These are phyloP conservation scores for Ophiostoma ips DNA, from an alignment of 2,329 filamentous ascomycete species.

Conservation along the genomic window DNA sequence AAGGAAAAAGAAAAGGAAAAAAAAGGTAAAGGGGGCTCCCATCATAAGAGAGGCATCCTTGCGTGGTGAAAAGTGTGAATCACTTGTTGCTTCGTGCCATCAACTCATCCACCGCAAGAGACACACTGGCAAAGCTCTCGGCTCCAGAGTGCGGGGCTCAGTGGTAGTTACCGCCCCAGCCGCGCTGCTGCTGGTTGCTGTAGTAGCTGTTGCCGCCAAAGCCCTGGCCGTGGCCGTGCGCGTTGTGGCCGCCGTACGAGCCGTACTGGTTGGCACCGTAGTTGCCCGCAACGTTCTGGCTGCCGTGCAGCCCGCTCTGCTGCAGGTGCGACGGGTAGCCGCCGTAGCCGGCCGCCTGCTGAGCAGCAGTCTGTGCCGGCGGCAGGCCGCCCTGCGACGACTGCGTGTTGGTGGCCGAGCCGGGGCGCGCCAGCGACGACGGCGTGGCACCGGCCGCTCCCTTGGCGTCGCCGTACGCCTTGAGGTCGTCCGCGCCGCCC, in stretches of 20 bases:
- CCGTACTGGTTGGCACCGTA: constrained; percentile 42
- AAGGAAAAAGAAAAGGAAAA: too few species aligned
- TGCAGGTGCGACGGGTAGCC: constrained; percentile 42
- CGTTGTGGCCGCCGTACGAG: constrained; percentile 34
- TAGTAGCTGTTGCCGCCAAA: constrained; percentile 36
- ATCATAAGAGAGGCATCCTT: too few species aligned
- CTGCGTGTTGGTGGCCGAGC: constrained; percentile 41
- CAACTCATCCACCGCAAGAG: too few species aligned
- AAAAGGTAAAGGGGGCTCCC: too few species aligned
- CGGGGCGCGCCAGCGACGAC: constrained; percentile 42
- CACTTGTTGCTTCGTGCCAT: too few species aligned
- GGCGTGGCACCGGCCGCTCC: constrained; percentile 39
- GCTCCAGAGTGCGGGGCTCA: too few species aligned
- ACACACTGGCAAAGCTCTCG: too few species aligned
- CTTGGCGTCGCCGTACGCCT: constrained; percentile 46
- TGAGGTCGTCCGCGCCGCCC: constrained; percentile 38
- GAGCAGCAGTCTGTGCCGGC: constrained; percentile 35
- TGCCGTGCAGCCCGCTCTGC: constrained; percentile 39
- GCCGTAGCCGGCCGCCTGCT: constrained; percentile 40
- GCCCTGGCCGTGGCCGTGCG: constrained; percentile 34
- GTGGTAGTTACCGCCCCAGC: constrained; percentile 47
- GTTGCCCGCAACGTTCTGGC: constrained; percentile 28
- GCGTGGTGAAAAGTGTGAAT: too few species aligned
- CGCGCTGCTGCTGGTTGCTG: constrained; percentile 34
- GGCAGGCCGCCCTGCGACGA: constrained; percentile 40